Evolutionary conservation across 1,139 yeast species (phyloP).

Genomic region (Hyphopichia wangnamkhiaoensis): DNA sequence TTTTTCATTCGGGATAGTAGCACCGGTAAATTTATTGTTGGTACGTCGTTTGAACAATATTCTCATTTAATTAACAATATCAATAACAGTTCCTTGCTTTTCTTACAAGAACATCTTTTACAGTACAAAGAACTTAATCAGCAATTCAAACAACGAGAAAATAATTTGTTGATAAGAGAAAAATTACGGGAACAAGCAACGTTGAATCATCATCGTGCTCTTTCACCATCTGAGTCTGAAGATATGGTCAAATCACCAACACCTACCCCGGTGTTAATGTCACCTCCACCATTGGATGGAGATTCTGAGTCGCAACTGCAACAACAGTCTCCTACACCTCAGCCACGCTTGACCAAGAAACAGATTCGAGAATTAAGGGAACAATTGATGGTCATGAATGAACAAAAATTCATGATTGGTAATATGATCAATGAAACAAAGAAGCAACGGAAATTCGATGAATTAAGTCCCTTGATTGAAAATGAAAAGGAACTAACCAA

Average conservation of each 20-base stretch:
- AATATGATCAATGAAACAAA: slow-evolving; percentile 64
- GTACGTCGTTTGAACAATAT: slow-evolving; percentile 14
- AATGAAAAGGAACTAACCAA: slow-evolving; percentile 59
- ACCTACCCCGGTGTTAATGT: slow-evolving; percentile 1
- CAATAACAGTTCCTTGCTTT: slow-evolving; percentile 33
- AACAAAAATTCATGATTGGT: slow-evolving; percentile 73
- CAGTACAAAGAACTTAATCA: slow-evolving; percentile 31
- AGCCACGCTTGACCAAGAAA: slow-evolving; percentile 40
- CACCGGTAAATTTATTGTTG: slow-evolving; percentile 15
- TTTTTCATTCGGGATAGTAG: slow-evolving; percentile 20
- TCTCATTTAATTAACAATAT: slow-evolving; percentile 31
- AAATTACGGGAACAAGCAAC: not conserved
- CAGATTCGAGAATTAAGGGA: slow-evolving; percentile 66
- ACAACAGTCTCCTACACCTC: not conserved
- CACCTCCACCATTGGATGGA: slow-evolving; percentile 2
- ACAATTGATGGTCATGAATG: slow-evolving; percentile 82
- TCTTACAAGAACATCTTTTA: slow-evolving; percentile 36
- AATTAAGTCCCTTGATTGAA: slow-evolving; percentile 58
- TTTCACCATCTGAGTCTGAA: not conserved
- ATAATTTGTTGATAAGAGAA: slow-evolving; percentile 7
- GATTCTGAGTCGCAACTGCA: not conserved
- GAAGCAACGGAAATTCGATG: slow-evolving; percentile 74
- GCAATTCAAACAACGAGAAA: slow-evolving; percentile 24
- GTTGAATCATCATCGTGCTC: not conserved
- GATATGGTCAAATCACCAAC: not conserved